phyloP scores from a whole-genome alignment of 805 yeast genomes.

The Metschnikowia kofuensis region DNA sequence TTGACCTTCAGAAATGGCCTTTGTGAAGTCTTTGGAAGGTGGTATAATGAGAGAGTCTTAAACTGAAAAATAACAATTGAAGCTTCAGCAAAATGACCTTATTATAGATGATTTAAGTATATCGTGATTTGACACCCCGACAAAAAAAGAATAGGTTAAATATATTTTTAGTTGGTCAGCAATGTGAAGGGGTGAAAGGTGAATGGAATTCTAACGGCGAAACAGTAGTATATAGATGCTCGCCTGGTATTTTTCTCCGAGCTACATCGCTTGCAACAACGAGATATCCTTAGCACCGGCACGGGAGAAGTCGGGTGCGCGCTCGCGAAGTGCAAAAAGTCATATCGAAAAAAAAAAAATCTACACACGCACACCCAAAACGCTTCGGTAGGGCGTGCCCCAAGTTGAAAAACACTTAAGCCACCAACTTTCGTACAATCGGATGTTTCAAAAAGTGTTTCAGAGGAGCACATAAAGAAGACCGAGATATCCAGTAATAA shows the following conservation, averaged over 20 bases:
- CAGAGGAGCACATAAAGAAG: not conserved
- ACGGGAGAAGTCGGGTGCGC: constrained; percentile 12
- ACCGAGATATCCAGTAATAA: too few species aligned
- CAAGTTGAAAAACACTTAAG: too few species aligned
- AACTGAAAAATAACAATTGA: not conserved
- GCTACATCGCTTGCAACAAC: constrained; percentile 10
- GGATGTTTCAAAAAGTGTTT: not conserved
- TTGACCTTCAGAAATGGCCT: too few species aligned
- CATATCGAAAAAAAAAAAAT: not conserved
- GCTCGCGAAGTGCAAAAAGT: not conserved
- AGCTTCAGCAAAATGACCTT: not conserved
- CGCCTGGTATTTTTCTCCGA: constrained; percentile 4
- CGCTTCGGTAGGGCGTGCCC: not conserved
- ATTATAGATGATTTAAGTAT: too few species aligned
- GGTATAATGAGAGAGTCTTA: not conserved
- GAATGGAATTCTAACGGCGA: not conserved
- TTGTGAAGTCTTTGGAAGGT: too few species aligned
- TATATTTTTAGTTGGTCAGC: not conserved
- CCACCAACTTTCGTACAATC: not conserved
- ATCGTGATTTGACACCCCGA: too few species aligned
- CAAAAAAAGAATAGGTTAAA: too few species aligned
- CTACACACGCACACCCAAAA: not conserved
- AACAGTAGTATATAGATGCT: constrained; percentile 1
- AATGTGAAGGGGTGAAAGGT: not conserved
- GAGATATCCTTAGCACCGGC: constrained; percentile 8